Percentiles rank a stretch among this genome's conserved stretches.
Evolutionary conservation across 2,329 filamentous ascomycete genomes (phyloP).

Genomic region (Talaromyces verruculosus): DNA sequence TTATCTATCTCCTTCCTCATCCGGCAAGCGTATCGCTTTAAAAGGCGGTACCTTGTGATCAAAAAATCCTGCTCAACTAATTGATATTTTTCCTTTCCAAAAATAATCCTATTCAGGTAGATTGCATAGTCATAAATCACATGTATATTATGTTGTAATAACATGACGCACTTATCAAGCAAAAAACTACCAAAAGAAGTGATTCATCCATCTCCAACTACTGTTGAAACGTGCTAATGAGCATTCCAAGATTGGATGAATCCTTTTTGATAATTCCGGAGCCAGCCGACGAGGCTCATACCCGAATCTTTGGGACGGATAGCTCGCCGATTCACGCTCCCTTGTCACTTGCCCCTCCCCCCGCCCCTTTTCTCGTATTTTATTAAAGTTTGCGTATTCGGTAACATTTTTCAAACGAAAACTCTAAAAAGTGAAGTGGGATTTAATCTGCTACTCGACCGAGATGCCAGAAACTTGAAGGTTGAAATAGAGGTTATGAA

Average conservation of each 20-base stretch:
- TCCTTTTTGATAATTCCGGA: not conserved
- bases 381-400: not conserved
- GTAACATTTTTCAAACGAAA: not conserved
- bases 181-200: not conserved
- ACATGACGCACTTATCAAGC: not conserved
- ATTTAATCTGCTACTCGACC: not conserved
- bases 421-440: not conserved
- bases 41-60: not conserved
- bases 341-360: not conserved
- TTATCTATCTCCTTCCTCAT: conserved; percentile 1
- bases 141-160: not conserved
- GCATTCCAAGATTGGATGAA: not conserved
- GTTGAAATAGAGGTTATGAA: not conserved
- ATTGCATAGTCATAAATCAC: not conserved
- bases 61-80: not conserved
- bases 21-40: not conserved
- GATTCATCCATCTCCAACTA: not conserved
- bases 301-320: conserved; percentile 1
- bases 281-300: conserved; percentile 1
- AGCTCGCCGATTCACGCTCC: conserved; percentile 1
- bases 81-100: not conserved
- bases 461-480: not conserved
- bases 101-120: not conserved
- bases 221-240: not conserved
- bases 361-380: not conserved